Evolutionary conservation across 352 stramenopile species (phyloP), one percentile per base, ranked within the genome.

Genomic region (Globisporangium parvum): DNA sequence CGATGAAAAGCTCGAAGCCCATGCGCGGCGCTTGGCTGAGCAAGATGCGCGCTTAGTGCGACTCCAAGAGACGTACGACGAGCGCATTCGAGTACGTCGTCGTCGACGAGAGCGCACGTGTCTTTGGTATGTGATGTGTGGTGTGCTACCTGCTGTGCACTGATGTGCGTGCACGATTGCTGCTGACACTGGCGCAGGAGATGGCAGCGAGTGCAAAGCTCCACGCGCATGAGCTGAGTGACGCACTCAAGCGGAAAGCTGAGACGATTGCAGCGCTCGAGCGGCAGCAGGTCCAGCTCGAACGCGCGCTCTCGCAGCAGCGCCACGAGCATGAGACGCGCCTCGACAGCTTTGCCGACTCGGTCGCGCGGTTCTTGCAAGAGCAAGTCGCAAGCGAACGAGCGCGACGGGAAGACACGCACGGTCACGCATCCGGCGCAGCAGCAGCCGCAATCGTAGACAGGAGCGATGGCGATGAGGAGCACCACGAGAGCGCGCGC

Each of bases 311-410:
- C 14, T 75, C 66, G 14, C 49, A 69, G 42, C 70, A 80, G 49
- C 75, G 55, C 11, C 69, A 80, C 50, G 74, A 74, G 28, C 68
- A 81, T 40, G 77, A 91, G 40, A 70, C 69, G 44, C 69, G 72
- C n/a, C 69, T 85, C 33, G 75, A 88, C 46, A 50, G 73, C 21
- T 62, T 87, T 49, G 68, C 73, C 0, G 73, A 85, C 57, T 77
- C 78, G 17, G 69, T 86, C 44, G 56, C 55, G 6, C 51, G 51
- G 24, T 88, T 88, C 44, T 37, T 90, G 10, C 80, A 87, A 58
- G 67, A 82, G 23, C 75, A 84, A 50, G 61, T 88, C n/a, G 54
- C 60, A 6, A 59, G 52, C 18, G 75, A 87, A 45, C 70, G 68
- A 31, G 65, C 73, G 47, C 68, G 67, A 26, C 58, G 75, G 39